A percentile compares a stretch with the other conserved stretches of the same genome.
These are phyloP conservation scores for Cucumis variabilis DNA, from an alignment of 331 rosid species.

Conservation along the genomic window DNA sequence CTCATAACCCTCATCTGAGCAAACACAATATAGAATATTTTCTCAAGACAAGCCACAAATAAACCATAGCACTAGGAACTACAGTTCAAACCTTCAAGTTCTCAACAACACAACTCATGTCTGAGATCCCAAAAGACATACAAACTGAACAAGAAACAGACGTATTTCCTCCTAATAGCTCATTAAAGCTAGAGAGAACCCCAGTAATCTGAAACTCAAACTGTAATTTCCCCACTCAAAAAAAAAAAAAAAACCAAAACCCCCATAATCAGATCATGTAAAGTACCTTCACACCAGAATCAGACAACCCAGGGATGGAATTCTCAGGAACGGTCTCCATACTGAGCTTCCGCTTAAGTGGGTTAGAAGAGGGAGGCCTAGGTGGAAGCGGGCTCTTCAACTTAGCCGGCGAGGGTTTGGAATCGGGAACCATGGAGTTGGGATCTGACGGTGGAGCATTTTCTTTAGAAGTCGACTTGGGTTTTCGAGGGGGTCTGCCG, in stretches of 20 bases:
- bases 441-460: conserved; percentile 86
- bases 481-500: conserved; percentile 17
- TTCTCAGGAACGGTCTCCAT: conserved; percentile 58
- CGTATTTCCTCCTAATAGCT: not conserved
- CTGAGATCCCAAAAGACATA: not conserved
- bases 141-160: not conserved
- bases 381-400: conserved; percentile 85
- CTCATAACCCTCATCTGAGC: not conserved
- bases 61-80: not conserved
- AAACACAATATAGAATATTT: not conserved
- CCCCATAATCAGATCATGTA: not conserved
- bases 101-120: not conserved
- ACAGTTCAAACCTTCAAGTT: conserved; percentile 1
- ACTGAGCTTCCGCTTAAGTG: conserved; percentile 91
- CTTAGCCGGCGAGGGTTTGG: conserved; percentile 77
- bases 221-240: not conserved
- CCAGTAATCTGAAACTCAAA: not conserved
- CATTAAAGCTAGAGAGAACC: not conserved
- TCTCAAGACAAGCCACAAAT: not conserved
- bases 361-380: conserved; percentile 86
- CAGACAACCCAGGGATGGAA: conserved; percentile 53
- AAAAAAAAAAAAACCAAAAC: not conserved
- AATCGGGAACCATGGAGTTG: conserved; percentile 39
- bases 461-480: conserved; percentile 56
- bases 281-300: conserved; percentile 93